These are phyloP conservation scores for Calonectria naviculata DNA, from an alignment of 2,329 filamentous ascomycete species.

Conservation along the genomic window DNA sequence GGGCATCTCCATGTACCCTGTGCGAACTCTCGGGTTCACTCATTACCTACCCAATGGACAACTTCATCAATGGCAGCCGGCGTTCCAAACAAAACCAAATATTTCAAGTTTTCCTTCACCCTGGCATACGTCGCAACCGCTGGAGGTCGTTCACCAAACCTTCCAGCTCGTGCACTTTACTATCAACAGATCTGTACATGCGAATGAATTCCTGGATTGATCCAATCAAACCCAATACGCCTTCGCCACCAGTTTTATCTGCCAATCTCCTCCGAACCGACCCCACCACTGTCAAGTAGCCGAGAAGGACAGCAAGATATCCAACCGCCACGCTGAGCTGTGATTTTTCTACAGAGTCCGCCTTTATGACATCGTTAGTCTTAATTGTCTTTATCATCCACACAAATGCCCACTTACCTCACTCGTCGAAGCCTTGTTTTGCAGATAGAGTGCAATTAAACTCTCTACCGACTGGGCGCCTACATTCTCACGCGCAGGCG, in stretches of 20 bases:
- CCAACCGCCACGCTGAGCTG: slow-evolving; percentile 86
- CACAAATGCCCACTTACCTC: slow-evolving; percentile 67
- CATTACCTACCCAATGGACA: no score
- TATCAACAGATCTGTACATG: slow-evolving; percentile 62
- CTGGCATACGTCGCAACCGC: slow-evolving; percentile 30
- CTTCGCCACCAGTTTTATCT: slow-evolving; percentile 54
- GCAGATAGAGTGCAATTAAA: slow-evolving; percentile 74
- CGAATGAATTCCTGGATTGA: slow-evolving; percentile 67
- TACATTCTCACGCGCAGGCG: slow-evolving; percentile 63
- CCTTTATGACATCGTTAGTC: slow-evolving; percentile 56
- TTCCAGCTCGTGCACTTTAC: slow-evolving; percentile 53
- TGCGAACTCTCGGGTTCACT: neutral
- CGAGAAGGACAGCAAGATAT: slow-evolving; percentile 86
- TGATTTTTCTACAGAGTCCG: slow-evolving; percentile 78
- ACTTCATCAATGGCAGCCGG: neutral
- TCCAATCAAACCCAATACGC: slow-evolving; percentile 57
- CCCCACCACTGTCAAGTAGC: slow-evolving; percentile 76
- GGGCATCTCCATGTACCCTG: neutral
- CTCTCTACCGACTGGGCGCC: slow-evolving; percentile 60
- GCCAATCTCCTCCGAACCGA: slow-evolving; percentile 57
- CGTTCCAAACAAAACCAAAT: neutral
- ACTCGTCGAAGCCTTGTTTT: slow-evolving; percentile 71
- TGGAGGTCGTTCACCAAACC: slow-evolving; percentile 51
- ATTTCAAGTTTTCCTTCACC: slow-evolving; percentile 8
- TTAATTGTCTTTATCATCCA: neutral